phyloP scores from a whole-genome alignment of 441 rosid species.

The Populus hybrid region DNA sequence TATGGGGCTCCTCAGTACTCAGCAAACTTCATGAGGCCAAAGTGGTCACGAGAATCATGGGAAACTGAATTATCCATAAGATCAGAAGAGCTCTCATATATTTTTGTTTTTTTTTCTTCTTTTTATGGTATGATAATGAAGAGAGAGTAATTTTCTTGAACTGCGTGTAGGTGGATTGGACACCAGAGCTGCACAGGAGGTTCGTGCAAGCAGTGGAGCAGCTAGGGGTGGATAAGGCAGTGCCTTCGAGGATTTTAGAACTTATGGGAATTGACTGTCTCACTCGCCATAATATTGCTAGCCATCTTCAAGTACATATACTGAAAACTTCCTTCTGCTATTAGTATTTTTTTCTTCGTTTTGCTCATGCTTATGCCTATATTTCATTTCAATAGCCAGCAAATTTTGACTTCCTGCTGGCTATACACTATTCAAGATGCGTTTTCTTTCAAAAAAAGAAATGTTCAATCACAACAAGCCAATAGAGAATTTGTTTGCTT shows the following conservation, averaged over 20 bases:
- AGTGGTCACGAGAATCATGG: slow-evolving; percentile 28
- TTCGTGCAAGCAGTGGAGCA: slow-evolving; percentile 94
- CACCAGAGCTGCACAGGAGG: slow-evolving; percentile 86
- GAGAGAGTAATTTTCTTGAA: slow-evolving; percentile 15
- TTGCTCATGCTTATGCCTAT: background rate
- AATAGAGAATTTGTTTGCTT: background rate
- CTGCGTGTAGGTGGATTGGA: slow-evolving; percentile 83
- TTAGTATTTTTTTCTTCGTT: background rate
- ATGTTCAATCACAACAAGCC: background rate
- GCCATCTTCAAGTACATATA: slow-evolving; percentile 83
- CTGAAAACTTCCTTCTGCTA: background rate
- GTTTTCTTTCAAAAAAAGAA: background rate
- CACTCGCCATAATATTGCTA: slow-evolving; percentile 92
- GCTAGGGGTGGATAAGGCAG: slow-evolving; percentile 92
- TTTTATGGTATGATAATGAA: background rate
- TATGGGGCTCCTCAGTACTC: background rate
- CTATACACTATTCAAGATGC: too few species aligned
- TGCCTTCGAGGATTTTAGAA: slow-evolving; percentile 88
- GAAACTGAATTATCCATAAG: slow-evolving; percentile 6
- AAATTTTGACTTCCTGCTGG: too few species aligned
- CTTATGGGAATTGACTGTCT: slow-evolving; percentile 84
- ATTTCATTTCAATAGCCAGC: too few species aligned
- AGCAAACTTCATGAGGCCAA: slow-evolving; percentile 2
- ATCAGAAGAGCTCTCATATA: background rate
- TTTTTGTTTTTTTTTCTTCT: background rate